These are phyloP conservation scores for Aspergillus fijiensis DNA, from an alignment of 2,329 filamentous ascomycete genomes.

Conservation along the genomic window DNA sequence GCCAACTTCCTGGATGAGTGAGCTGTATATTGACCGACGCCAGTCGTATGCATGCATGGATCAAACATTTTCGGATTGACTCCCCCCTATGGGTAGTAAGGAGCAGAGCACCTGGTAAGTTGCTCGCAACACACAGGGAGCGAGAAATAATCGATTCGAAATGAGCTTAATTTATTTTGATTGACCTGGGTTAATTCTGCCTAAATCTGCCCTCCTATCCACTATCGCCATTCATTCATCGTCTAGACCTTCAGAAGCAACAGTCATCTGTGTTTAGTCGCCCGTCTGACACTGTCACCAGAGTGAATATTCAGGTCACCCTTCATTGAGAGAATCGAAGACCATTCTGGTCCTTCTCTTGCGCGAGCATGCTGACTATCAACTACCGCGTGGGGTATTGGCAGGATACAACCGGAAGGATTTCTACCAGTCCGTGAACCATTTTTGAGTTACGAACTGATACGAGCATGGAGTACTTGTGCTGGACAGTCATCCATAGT, in stretches of 20 bases:
- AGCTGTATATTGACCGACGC: not conserved
- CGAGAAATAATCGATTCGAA: not conserved
- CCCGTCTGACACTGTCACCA: not conserved
- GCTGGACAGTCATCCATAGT: not conserved
- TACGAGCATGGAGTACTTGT: too few species aligned
- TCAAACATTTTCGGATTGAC: not conserved
- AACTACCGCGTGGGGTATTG: not conserved
- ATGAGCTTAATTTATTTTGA: not conserved
- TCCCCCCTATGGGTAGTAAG: not conserved
- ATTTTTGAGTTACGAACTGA: not conserved
- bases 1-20: not conserved
- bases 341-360: not conserved
- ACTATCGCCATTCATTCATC: not conserved
- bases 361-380: not conserved
- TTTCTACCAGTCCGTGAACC: not conserved
- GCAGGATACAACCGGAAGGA: not conserved
- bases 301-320: not conserved
- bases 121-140: not conserved
- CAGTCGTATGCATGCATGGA: not conserved
- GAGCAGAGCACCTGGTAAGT: too few species aligned
- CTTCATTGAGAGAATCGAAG: not conserved
- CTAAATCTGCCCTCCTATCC: not conserved
- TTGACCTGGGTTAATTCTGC: not conserved
- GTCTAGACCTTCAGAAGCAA: not conserved
- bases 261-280: not conserved